Percentiles rank a stretch among this genome's conserved stretches.
Evolutionary conservation across 2,329 filamentous ascomycete genomes (phyloP).

Genomic region (Calycina marina): DNA sequence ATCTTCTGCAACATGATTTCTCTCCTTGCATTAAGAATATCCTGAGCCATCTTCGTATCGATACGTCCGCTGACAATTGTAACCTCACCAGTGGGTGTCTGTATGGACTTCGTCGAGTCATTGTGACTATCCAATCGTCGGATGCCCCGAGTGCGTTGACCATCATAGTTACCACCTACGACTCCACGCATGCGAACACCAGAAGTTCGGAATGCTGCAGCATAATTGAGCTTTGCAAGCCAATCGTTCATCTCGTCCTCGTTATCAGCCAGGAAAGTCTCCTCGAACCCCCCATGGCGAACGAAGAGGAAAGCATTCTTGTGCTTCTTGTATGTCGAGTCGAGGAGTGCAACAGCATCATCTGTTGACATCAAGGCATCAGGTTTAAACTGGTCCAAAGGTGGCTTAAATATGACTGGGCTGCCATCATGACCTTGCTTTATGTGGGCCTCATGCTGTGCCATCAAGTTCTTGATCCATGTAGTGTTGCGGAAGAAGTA

Average conservation of each 20-base stretch:
- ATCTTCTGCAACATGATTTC: slow-evolving; percentile 78
- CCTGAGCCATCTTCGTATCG: slow-evolving; percentile 69
- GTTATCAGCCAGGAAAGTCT: slow-evolving; percentile 78
- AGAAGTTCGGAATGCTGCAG: slow-evolving; percentile 81
- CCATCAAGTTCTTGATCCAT: slow-evolving; percentile 84
- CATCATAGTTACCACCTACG: slow-evolving; percentile 72
- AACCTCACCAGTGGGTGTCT: slow-evolving; percentile 59
- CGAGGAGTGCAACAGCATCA: slow-evolving; percentile 75
- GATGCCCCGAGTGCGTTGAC: slow-evolving; percentile 59
- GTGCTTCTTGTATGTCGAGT: slow-evolving; percentile 81
- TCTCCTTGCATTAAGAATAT: slow-evolving; percentile 69
- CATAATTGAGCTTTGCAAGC: slow-evolving; percentile 92
- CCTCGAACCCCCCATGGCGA: slow-evolving; percentile 72
- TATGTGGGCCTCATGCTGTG: slow-evolving; percentile 72
- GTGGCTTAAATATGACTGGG: slow-evolving; percentile 80
- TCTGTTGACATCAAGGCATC: slow-evolving; percentile 90
- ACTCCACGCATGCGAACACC: slow-evolving; percentile 84
- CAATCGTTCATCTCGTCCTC: slow-evolving; percentile 93
- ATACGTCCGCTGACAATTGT: slow-evolving; percentile 59
- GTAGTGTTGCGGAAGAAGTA: slow-evolving; percentile 91
- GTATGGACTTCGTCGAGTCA: slow-evolving; percentile 42
- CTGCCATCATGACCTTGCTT: slow-evolving; percentile 61
- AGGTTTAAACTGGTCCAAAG: slow-evolving; percentile 81
- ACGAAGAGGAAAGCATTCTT: slow-evolving; percentile 92
- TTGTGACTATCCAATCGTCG: slow-evolving; percentile 43